phyloP scores from a whole-genome alignment of 2,329 filamentous ascomycete species.

The Phyllosticta citrichinensis region DNA sequence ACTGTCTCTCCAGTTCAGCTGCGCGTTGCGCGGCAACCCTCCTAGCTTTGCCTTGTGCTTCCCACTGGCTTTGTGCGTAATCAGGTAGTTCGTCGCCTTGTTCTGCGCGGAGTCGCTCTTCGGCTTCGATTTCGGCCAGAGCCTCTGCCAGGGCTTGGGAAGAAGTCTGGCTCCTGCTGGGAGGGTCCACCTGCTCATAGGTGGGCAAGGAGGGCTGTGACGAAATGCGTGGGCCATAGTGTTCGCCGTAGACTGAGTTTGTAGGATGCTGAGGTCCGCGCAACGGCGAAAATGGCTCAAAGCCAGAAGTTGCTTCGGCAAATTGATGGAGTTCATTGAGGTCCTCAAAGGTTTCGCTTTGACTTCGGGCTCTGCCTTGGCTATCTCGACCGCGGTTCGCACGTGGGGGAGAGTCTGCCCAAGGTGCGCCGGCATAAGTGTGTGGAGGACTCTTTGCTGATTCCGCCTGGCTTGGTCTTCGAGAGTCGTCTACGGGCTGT shows the following conservation, averaged over 20 bases:
- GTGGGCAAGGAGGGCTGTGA: not conserved
- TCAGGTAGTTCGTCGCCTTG: conserved; percentile 33
- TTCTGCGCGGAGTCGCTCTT: not conserved
- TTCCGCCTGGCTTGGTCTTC: not conserved
- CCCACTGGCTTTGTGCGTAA: conserved; percentile 38
- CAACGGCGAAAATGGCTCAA: conserved; percentile 25
- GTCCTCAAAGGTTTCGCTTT: conserved; percentile 23
- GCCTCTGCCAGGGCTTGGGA: conserved; percentile 14
- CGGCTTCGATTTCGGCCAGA: conserved; percentile 18
- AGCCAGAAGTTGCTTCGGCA: conserved; percentile 27
- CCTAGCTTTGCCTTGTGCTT: conserved; percentile 31
- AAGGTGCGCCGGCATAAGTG: conserved; percentile 4
- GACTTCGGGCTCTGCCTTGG: not conserved
- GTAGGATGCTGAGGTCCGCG: conserved; percentile 15
- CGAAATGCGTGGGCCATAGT: conserved; percentile 10
- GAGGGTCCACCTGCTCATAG: not conserved
- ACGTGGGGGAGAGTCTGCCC: not conserved
- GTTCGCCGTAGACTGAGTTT: conserved; percentile 14
- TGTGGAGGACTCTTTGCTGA: not conserved
- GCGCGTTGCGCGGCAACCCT: conserved; percentile 34
- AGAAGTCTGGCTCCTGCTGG: conserved; percentile 14
- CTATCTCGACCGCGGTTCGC: not conserved
- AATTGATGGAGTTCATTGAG: conserved; percentile 29
- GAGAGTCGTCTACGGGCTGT: not conserved
- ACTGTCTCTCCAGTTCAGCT: conserved; percentile 35